Conservation (phyloP, 176 grass and related monocot species). For the Tillandsia leiboldiana region DNA sequence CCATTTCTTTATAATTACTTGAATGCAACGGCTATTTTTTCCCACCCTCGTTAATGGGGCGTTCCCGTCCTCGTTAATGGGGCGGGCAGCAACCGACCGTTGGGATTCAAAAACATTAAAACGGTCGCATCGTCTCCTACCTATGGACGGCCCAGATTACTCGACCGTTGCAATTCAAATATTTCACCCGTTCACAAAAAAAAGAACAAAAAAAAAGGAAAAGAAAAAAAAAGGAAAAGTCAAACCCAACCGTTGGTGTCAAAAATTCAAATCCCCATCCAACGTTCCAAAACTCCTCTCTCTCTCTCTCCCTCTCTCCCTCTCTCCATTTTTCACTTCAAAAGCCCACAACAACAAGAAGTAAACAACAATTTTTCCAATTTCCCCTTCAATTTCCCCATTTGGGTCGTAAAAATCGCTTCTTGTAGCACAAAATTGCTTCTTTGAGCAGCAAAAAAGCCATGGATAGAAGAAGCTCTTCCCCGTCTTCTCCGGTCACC, state of each 20-base stretch:
- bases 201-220: neutral
- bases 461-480: conserved; percentile 26
- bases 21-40: neutral
- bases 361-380: neutral
- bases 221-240: conserved; percentile 10
- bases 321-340: conserved; percentile 1
- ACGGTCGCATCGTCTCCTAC: neutral
- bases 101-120: neutral
- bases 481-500: conserved; percentile 33
- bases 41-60: conserved; percentile 12
- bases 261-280: neutral
- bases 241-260: conserved; percentile 32
- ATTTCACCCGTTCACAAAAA: neutral
- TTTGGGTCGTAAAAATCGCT: too few species aligned
- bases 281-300: conserved; percentile 6
- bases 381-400: neutral
- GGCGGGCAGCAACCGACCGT: conserved; percentile 11
- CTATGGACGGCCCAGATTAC: neutral
- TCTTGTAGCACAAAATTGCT: conserved; percentile 2
- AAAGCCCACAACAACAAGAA: neutral
- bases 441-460: neutral
- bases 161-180: conserved; percentile 29
- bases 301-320: neutral
- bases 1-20: too few species aligned
- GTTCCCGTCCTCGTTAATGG: conserved; percentile 12